Evolutionary conservation across 768 basidiomycete species (phyloP).

Genomic region (Podaxis carcinomalis): DNA sequence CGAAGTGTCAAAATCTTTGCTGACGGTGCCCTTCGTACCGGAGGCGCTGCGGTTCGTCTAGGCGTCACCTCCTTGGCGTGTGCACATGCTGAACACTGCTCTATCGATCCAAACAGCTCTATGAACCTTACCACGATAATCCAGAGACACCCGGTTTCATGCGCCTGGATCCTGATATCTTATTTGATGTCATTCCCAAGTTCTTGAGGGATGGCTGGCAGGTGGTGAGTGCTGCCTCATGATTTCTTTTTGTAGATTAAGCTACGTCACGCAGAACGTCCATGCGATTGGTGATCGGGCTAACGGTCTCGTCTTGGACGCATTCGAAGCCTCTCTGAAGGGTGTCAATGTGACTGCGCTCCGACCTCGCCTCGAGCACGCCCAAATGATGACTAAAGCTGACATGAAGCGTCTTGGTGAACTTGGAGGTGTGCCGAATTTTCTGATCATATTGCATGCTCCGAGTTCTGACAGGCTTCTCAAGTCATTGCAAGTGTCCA

Average conservation of each 20-base stretch:
- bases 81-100: not conserved
- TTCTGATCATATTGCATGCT: not conserved
- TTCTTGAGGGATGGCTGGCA: constrained; percentile 87
- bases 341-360: constrained; percentile 58
- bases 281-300: constrained; percentile 88
- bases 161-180: constrained; percentile 58
- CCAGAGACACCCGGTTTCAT: constrained; percentile 75
- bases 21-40: constrained; percentile 80
- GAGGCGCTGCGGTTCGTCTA: constrained; percentile 74
- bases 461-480: constrained; percentile 10
- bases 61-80: constrained; percentile 3
- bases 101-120: constrained; percentile 39
- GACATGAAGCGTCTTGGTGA: constrained; percentile 76
- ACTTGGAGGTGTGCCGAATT: constrained; percentile 60
- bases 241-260: not conserved
- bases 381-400: constrained; percentile 74
- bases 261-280: constrained; percentile 54
- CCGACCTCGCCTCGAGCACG: constrained; percentile 85
- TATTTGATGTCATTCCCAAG: constrained; percentile 58
- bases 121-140: constrained; percentile 80
- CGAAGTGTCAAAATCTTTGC: constrained; percentile 81
- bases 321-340: constrained; percentile 68
- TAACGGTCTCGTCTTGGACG: constrained; percentile 78
- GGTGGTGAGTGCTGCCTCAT: constrained; percentile 52
- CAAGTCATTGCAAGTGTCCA: constrained; percentile 88